Evolutionary conservation across 257 asterid species (phyloP), one percentile per base, ranked within the genome.

Genomic region (Datura wrightii): DNA sequence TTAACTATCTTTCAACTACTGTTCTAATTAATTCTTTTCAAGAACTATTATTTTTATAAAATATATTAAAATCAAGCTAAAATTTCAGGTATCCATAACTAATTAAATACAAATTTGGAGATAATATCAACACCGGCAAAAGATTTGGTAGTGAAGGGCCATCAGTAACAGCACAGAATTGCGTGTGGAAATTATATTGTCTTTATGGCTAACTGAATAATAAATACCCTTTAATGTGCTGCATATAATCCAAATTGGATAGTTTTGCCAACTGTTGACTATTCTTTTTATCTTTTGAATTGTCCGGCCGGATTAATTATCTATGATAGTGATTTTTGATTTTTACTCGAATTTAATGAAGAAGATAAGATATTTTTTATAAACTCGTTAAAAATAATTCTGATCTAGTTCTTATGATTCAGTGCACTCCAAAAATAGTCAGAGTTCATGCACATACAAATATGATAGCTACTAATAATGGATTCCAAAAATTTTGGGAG

Each of bases 131-230:
- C 80, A 72, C 80, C 80, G 80, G n/a, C 80, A 72, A 44, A 60
- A 71, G 41, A 44, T 72, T 72, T 44, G 80, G 80, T 72, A 72
- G 37, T 46, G 41, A n/a, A 44, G 58, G 16, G n/a, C 36, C 55
- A 72, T 72, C 80, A 72, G 13, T 72, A 72, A 72, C 80, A 72
- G 80, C 80, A 44, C 56, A 72, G 10, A 72, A n/a, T 8, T 8
- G 80, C 80, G 80, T 72, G 80, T 72, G 80, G n/a, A 44, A 72
- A 72, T 71, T 71, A 44, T n/a, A 71, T 44, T 44, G 16, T 72
- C 10, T 19, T 46, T 1, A 19, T 44, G n/a, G 8, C n/a, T 72
- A n/a, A 72, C 56, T 44, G 42, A 42, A 70, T 1, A 2, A 18
- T 41, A 18, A 70, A 41, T 18, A n/a, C 54, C 0, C 37, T 18